Base-by-base conservation (phyloP, 257 asterid genomes). In the Parsonsia alboflavescens region DNA sequence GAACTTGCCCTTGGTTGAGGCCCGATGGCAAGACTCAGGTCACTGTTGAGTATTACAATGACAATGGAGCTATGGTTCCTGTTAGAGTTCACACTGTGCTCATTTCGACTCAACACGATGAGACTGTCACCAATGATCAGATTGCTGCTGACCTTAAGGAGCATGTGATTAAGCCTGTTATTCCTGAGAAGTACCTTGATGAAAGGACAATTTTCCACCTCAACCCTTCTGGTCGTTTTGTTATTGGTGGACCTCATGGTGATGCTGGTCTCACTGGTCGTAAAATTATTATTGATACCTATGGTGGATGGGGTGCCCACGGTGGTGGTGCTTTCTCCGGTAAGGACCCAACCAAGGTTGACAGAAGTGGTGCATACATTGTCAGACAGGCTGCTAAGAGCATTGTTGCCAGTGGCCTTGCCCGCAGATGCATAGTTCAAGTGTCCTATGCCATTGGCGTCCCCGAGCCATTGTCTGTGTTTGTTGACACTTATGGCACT, bases 271-370 rank as follows among this genome's bases (percentile, higher is more conserved):
- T 69, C 11, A 69, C 73, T 3, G 73, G 73, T 28, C 73, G 73
- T 8, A 69, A 69, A 50, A 69, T 69, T 42, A 69, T 69, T 24
- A 69, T 69, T 2, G 73, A 69, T 10, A 69, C 73, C 42, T 69
- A 69, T 13, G 73, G 73, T 48, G 73, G 73, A 4, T 69, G 73
- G 73, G 73, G 73, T 10, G 73, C 73, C 13, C 73, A 69, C 10
- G 73, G 73, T 26, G 73, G 73, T 69, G 73, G 73, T 46, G 73
- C 73, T n/a, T 69, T 69, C 73, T 69, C 73, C 1, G 73, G 73
- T 2, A 69, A 69, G 44, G 73, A 69, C 58, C 73, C 73, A 45
- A 69, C 73, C 21, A 69, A 69, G 59, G 73, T 69, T 5, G 73
- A 69, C 39, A 46, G 73, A 24, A 69, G 73, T 28, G 73, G 68